Conservation (phyloP, 176 grass and related monocot genomes). For the Saccharum spontaneum region DNA sequence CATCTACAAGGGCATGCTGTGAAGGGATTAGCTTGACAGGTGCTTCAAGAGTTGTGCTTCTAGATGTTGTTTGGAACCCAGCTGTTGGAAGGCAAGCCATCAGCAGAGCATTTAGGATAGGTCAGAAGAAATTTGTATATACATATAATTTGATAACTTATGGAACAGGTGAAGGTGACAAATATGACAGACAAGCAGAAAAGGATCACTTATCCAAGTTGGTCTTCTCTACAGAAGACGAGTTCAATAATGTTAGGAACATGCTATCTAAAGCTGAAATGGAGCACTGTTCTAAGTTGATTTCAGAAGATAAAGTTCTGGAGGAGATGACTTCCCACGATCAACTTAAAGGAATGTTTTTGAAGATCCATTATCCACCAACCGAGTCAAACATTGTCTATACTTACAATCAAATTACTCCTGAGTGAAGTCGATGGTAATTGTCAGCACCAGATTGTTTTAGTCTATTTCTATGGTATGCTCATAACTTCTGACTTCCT, state of each 20-base stretch:
- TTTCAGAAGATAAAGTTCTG: slow-evolving; percentile 78
- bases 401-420: slow-evolving; percentile 70
- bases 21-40: slow-evolving; percentile 93
- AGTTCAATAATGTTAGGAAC: slow-evolving; percentile 80
- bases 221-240: slow-evolving; percentile 77
- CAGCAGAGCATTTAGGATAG: slow-evolving; percentile 80
- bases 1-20: slow-evolving; percentile 91
- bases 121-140: slow-evolving; percentile 88
- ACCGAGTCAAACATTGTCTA: slow-evolving; percentile 78
- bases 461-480: slow-evolving; percentile 37
- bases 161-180: slow-evolving; percentile 89
- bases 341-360: slow-evolving; percentile 73
- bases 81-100: slow-evolving; percentile 87
- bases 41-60: slow-evolving; percentile 91
- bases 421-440: slow-evolving; percentile 30
- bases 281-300: slow-evolving; percentile 59
- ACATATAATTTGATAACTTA: slow-evolving; percentile 90
- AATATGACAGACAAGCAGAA: slow-evolving; percentile 82
- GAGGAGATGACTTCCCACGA: slow-evolving; percentile 74
- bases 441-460: slow-evolving; percentile 15
- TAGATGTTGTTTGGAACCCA: slow-evolving; percentile 95
- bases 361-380: slow-evolving; percentile 76
- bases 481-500: slow-evolving; percentile 13
- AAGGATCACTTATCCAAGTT: slow-evolving; percentile 91
- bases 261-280: slow-evolving; percentile 69